Base-by-base conservation (phyloP, 139 green algal genomes). In the Coelastrella sp. region DNA sequence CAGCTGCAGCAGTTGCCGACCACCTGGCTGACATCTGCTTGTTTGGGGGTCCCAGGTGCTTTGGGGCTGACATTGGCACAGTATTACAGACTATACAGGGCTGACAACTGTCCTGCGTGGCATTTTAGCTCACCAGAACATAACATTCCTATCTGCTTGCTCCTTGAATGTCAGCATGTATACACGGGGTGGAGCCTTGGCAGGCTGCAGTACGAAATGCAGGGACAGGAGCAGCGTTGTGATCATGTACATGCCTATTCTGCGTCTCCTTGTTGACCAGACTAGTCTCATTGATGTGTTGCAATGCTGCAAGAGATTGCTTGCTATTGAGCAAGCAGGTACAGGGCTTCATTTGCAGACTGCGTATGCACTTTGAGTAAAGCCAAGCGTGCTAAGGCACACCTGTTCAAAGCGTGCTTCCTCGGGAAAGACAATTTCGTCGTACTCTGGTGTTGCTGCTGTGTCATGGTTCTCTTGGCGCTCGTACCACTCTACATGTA, bases 391-490 rank as follows among this genome's bases (percentile, higher is more conserved):
- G n/a, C 5, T 65, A 14, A 47, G 32, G 32, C 76, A 68, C 60
- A 94, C 94, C 90, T 96, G 94, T 58, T 92, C 74, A 73, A 96
- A 96, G 16, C 19, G 71, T 7, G 92, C 91, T 57, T 96, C 94
- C 11, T 92, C 94, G 16, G 94, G 94, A 23, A 96, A 96, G 14
- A 96, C 84, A 7, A 96, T 92, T 11, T 91, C 68, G 73, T 96
- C 94, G 54, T 91, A 68, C 65, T 95, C 94, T 4, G 90, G 79
- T 10, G 92, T 81, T 0, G 73, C 66, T 16, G 61, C 84, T 60
- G 59, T 73, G 56, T 54, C 83, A 10, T 32, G 54, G 5, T 90
- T 92, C 11, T 85, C 91, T 3, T 93, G 89, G 47, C 77, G 54
- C 61, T 94, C 94, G 16, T 64, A 77, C 94, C 94, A 96, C 78